A percentile compares a stretch with the other conserved stretches of the same genome.
Evolutionary conservation across 345 rosid species (phyloP).

Genomic region (Populus davidiana): DNA sequence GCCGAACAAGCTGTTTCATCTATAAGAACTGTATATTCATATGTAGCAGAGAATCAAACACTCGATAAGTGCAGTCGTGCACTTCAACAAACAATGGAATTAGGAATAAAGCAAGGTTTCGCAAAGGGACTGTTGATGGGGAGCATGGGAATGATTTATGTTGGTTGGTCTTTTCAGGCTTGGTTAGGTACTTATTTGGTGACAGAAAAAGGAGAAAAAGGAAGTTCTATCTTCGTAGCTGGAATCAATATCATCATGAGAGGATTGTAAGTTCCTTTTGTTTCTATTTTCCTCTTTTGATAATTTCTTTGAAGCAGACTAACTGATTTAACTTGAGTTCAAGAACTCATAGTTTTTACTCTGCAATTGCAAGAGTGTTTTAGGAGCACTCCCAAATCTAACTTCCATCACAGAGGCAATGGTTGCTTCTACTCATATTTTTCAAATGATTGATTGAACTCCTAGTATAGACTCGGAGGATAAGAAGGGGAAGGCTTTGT

Average conservation of each 20-base stretch:
- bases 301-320: neutral
- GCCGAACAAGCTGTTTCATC: constrained; percentile 72
- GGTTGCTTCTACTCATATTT: constrained; percentile 42
- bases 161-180: constrained; percentile 67
- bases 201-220: constrained; percentile 51
- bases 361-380: constrained; percentile 41
- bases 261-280: constrained; percentile 46
- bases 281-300: neutral
- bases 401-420: constrained; percentile 57
- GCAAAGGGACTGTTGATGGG: constrained; percentile 72
- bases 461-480: constrained; percentile 57
- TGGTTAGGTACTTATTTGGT: constrained; percentile 61
- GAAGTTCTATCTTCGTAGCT: constrained; percentile 54
- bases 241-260: constrained; percentile 65
- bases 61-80: constrained; percentile 42
- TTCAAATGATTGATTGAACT: constrained; percentile 45
- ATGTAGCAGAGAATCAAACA: constrained; percentile 55
- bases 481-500: constrained; percentile 55
- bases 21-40: constrained; percentile 56
- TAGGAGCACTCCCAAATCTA: constrained; percentile 63
- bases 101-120: constrained; percentile 57
- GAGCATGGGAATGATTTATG: constrained; percentile 61
- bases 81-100: constrained; percentile 44
- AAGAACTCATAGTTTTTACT: constrained; percentile 14
- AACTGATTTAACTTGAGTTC: neutral